Evolutionary conservation across 2,329 filamentous ascomycete genomes (phyloP), one percentile per base, ranked within the genome.

Genomic region (Pyrenochaeta sp.): DNA sequence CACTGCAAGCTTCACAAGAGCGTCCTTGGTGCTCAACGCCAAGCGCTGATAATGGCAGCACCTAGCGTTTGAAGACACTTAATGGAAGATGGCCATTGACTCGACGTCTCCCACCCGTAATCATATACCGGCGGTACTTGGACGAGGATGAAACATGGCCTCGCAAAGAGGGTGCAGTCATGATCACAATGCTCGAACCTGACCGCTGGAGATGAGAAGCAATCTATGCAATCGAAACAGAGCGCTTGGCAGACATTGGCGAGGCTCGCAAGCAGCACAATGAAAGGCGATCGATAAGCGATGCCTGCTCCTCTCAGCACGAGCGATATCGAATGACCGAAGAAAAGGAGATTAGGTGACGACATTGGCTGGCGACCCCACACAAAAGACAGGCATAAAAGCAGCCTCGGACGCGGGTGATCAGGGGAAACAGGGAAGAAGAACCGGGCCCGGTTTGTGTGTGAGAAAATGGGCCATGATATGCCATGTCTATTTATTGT

Each of bases 251-350:
- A 48, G 41, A 17, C 17, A 27, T 49, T 49, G 51, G 51, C 50
- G 51, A 58, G 54, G 57, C 51, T 54, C 29, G 37, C 42, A 12
- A 30, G 30, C 31, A 30, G 32, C 20, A 7, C 27, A 32, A 44
- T 45, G 41, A 17, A 32, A n/a, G 44, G 40, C n/a, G 39, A 41
- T 37, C 53, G 53, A 56, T 51, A 57, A 57, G 56, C 56, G 56
- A 59, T 27, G 49, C 30, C 31, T 32, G 33, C 23, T 43, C n/a
- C 33, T 37, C 32, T 27, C 30, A 14, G 49, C 29, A 41, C 48
- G 36, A 30, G 41, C 36, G 40, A 30, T 21, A n/a, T 42, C 15
- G 15, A n/a, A 23, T 23, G 35, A 7, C 40, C 21, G 33, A 18
- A 37, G 31, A 44, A 44, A 30, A 17, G 15, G 32, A 43, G 37